Conservation (phyloP, 2,329 filamentous ascomycete species). For the Penicillium sclerotigenum region DNA sequence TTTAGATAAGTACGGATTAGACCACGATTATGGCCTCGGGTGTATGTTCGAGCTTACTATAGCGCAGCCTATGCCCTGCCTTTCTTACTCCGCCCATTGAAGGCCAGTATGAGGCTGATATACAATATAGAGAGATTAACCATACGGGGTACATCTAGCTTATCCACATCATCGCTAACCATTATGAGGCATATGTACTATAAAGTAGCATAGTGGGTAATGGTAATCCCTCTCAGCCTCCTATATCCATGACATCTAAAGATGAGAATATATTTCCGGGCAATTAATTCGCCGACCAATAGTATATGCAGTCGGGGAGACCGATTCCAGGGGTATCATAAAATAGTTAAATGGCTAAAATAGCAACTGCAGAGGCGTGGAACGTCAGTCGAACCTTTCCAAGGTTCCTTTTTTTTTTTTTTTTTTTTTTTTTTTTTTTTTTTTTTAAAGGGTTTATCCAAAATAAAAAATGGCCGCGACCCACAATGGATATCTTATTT, state of each 20-base stretch:
- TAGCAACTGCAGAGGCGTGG: conserved; percentile 5
- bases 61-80: neutral
- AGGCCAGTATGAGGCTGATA: neutral
- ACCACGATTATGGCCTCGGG: neutral
- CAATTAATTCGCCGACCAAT: neutral
- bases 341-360: neutral
- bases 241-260: neutral
- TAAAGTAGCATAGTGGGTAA: neutral
- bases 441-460: too few species aligned
- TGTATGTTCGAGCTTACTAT: neutral
- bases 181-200: neutral
- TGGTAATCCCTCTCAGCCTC: neutral
- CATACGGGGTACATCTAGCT: neutral
- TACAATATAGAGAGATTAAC: neutral
- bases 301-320: neutral
- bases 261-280: neutral
- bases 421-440: too few species aligned
- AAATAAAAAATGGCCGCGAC: too few species aligned
- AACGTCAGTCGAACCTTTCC: conserved; percentile 7
- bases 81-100: neutral
- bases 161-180: neutral
- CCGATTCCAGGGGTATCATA: neutral
- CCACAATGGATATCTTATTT: too few species aligned
- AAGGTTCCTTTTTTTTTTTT: too few species aligned
- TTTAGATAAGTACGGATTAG: neutral